A percentile compares a stretch with the other conserved stretches of the same genome.
phyloP scores from a whole-genome alignment of 2,329 filamentous ascomycete genomes.

The Botrytis squamosa region DNA sequence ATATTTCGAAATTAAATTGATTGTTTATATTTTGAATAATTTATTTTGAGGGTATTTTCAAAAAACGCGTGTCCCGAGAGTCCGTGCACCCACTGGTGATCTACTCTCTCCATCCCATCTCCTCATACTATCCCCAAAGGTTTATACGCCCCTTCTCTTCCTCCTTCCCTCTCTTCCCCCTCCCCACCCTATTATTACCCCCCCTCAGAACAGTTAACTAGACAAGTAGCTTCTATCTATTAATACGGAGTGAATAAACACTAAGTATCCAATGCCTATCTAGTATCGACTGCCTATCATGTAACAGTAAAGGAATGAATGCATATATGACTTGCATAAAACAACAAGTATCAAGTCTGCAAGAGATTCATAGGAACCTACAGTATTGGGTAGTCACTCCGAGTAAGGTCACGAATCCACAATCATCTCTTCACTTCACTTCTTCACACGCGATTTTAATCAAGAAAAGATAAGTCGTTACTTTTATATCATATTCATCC shows the following conservation, averaged over 20 bases:
- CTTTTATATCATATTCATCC: constrained; percentile 10
- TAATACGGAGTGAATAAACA: too few relatives aligned
- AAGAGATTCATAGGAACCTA: background rate
- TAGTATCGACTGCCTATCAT: too few relatives aligned
- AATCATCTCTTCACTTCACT: background rate
- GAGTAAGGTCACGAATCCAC: background rate
- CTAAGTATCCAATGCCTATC: too few relatives aligned
- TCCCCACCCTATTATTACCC: too few relatives aligned
- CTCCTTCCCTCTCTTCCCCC: too few relatives aligned
- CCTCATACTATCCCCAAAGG: background rate
- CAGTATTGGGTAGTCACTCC: background rate
- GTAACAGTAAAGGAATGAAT: background rate
- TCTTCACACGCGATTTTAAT: background rate
- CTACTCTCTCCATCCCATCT: too few relatives aligned
- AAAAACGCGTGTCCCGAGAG: too few relatives aligned
- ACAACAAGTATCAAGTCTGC: background rate
- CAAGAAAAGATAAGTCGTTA: background rate
- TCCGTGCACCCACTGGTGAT: too few relatives aligned
- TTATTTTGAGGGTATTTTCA: too few relatives aligned
- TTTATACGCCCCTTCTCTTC: background rate
- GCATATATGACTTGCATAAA: background rate
- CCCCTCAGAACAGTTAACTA: background rate
- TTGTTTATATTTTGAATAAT: too few relatives aligned
- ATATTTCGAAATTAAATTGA: too few relatives aligned
- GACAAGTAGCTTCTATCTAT: background rate